A percentile compares a stretch with the other conserved stretches of the same genome.
phyloP scores from a whole-genome alignment of 2,329 filamentous ascomycete species.

The Juglanconis oblonga region DNA sequence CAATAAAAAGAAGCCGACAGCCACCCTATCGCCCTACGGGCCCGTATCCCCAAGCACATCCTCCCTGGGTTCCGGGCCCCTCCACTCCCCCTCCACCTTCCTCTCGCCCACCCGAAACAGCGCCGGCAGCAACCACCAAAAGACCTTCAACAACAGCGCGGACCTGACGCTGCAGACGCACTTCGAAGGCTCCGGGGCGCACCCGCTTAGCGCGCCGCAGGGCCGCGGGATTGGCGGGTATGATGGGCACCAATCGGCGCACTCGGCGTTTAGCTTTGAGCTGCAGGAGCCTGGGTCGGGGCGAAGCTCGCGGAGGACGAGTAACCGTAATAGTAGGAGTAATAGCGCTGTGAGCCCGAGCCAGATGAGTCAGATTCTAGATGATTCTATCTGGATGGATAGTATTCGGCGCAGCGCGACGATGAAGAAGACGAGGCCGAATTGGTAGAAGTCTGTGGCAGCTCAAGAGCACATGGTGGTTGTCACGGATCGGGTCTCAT shows the following conservation, averaged over 20 bases:
- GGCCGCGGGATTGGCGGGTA: slow-evolving; percentile 27
- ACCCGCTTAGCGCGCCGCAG: slow-evolving; percentile 53
- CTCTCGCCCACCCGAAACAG: slow-evolving; percentile 33
- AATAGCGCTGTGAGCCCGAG: slow-evolving; percentile 70
- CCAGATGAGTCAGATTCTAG: slow-evolving; percentile 79
- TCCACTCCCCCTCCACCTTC: slow-evolving; percentile 26
- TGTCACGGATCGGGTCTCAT: neutral
- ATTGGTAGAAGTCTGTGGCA: slow-evolving; percentile 14
- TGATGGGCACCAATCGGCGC: slow-evolving; percentile 37
- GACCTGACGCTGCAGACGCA: slow-evolving; percentile 43
- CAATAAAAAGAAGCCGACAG: slow-evolving; percentile 17
- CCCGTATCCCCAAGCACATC: slow-evolving; percentile 12
- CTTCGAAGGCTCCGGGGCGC: slow-evolving; percentile 29
- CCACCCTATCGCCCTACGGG: slow-evolving; percentile 14
- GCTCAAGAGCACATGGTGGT: slow-evolving; percentile 7
- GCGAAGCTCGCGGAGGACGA: slow-evolving; percentile 22
- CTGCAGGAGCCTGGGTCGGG: slow-evolving; percentile 43
- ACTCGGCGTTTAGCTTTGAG: slow-evolving; percentile 58
- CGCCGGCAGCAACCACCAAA: slow-evolving; percentile 31
- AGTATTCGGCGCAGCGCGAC: slow-evolving; percentile 89
- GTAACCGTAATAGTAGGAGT: slow-evolving; percentile 51
- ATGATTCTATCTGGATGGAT: slow-evolving; percentile 89
- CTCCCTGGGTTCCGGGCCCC: slow-evolving; percentile 24
- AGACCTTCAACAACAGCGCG: slow-evolving; percentile 39
- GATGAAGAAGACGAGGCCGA: slow-evolving; percentile 36